These are phyloP conservation scores for Gossypium longicalyx DNA, from an alignment of 345 rosid genomes.

Conservation along the genomic window DNA sequence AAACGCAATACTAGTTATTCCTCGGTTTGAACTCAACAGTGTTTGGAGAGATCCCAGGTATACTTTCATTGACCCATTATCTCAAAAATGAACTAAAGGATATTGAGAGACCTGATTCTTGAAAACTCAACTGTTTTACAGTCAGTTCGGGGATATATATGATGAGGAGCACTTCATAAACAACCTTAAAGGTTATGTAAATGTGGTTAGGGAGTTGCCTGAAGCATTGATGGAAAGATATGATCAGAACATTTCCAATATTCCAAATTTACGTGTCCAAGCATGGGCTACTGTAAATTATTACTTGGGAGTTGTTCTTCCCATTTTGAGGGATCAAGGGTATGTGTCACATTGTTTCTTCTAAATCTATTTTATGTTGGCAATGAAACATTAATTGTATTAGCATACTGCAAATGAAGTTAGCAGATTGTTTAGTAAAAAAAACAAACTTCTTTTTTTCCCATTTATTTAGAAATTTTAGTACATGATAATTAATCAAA, in stretches of 20 bases:
- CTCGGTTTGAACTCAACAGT: slow-evolving; percentile 65
- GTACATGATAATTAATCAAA: background rate
- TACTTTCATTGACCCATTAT: background rate
- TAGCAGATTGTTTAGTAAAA: background rate
- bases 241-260: slow-evolving; percentile 50
- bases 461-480: background rate
- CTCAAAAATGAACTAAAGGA: slow-evolving; percentile 2
- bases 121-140: slow-evolving; percentile 33
- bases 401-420: background rate
- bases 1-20: slow-evolving; percentile 78
- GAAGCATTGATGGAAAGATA: slow-evolving; percentile 56
- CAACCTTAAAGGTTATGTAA: slow-evolving; percentile 58
- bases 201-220: slow-evolving; percentile 72
- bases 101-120: slow-evolving; percentile 3
- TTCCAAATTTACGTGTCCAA: slow-evolving; percentile 57
- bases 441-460: background rate
- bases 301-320: slow-evolving; percentile 61
- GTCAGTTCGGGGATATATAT: slow-evolving; percentile 75
- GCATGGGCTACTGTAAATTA: slow-evolving; percentile 80
- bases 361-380: background rate
- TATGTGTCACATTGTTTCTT: slow-evolving; percentile 25
- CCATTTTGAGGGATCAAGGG: slow-evolving; percentile 69
- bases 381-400: background rate
- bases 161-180: slow-evolving; percentile 77
- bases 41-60: slow-evolving; percentile 95